Evolutionary conservation across 2,329 filamentous ascomycete species (phyloP).

Genomic region (Phialocephala sp.): DNA sequence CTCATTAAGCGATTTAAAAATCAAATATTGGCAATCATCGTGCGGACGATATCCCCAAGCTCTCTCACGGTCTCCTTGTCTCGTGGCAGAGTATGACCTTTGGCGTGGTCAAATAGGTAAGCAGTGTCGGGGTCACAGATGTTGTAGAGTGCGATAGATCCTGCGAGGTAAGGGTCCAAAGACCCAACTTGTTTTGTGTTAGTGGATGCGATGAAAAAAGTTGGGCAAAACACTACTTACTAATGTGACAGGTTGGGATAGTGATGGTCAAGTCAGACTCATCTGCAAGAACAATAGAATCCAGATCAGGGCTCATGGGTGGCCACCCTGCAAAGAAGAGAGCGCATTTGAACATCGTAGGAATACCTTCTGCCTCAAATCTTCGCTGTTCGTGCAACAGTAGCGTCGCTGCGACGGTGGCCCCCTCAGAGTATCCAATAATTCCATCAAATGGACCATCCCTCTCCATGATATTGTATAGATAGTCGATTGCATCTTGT

Average conservation of each 20-base stretch:
- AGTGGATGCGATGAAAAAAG: slow-evolving; percentile 21
- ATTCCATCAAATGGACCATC: slow-evolving; percentile 57
- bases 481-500: slow-evolving; percentile 40
- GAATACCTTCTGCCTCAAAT: slow-evolving; percentile 42
- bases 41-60: slow-evolving; percentile 40
- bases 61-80: slow-evolving; percentile 48
- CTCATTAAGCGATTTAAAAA: not conserved
- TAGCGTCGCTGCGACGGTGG: slow-evolving; percentile 59
- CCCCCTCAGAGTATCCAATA: slow-evolving; percentile 66
- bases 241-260: slow-evolving; percentile 59
- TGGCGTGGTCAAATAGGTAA: slow-evolving; percentile 67
- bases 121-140: slow-evolving; percentile 67
- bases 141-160: slow-evolving; percentile 66
- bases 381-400: slow-evolving; percentile 56
- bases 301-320: slow-evolving; percentile 52
- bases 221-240: slow-evolving; percentile 43
- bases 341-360: slow-evolving; percentile 48
- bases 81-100: slow-evolving; percentile 67
- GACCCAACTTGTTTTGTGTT: slow-evolving; percentile 51
- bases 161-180: slow-evolving; percentile 65
- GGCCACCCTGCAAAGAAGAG: slow-evolving; percentile 61
- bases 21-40: slow-evolving; percentile 29
- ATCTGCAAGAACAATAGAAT: slow-evolving; percentile 56
- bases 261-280: slow-evolving; percentile 57
- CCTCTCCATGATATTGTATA: slow-evolving; percentile 53